Evolutionary conservation across 768 basidiomycete species (phyloP), one percentile per base, ranked within the genome.

Genomic region (Gymnopilus junonius): DNA sequence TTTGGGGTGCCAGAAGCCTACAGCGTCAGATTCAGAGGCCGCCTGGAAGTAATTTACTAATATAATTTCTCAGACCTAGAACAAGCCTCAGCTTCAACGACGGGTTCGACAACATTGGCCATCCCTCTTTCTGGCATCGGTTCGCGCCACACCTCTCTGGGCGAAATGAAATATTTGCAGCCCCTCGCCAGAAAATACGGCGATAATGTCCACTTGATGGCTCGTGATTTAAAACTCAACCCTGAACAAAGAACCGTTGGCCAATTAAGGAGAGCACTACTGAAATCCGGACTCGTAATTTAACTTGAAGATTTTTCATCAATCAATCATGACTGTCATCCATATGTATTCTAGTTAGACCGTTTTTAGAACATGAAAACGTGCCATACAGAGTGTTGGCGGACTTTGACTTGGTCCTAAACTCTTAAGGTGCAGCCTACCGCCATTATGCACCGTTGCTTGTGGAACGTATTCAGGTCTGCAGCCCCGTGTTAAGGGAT

Each of bases 181-280:
- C 77, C 83, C 43, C 82, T 99, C 29, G 85, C 93, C 12, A 74
- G 75, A 42, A 89, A 85, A 74, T 80, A 98, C 76, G 92, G 89
- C 1, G 77, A 81, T 31, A 89, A 98, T 77, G 77, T 89, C 23
- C 83, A 85, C 29, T 80, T 76, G 53, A 98, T 97, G 95, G 86
- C 87, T 11, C 80, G 82, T 67, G 96, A 99, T 77, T 79, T 87
- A 62, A 89, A 82, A 75, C 74, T 91, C 62, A 98, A 99, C 74
- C 77, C 85, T 15, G 89, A 88, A 74, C 97, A 99, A 78, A 85
- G 90, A 71, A 97, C 95, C 2, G 83, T 80, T 32, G 95, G 93
- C 17, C 88, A 94, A 77, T 74, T 98, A 70, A 79, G 74, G 69
- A 81, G 87, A 71, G 89, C 86, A 31, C 77, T 92, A 63, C 77